A percentile compares a stretch with the other conserved stretches of the same genome.
Conservation (phyloP, 495 filamentous ascomycete species). For the Aspergillus nidulans region DNA sequence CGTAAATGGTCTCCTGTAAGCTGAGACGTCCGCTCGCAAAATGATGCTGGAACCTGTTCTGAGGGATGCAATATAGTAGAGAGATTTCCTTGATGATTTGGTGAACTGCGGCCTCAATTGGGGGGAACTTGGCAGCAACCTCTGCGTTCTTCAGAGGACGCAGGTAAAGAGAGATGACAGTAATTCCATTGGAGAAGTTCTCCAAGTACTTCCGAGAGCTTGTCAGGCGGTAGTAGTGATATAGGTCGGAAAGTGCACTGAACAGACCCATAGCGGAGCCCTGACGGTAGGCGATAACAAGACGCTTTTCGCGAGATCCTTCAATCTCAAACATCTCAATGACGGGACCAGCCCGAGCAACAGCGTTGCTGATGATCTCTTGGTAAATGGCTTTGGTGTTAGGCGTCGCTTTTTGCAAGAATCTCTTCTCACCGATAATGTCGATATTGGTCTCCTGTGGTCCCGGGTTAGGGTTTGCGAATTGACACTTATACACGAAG, state of each 20-base stretch:
- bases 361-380: constrained; percentile 81
- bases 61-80: constrained; percentile 93
- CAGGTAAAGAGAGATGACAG: constrained; percentile 91
- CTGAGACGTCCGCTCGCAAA: constrained; percentile 87
- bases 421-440: constrained; percentile 87
- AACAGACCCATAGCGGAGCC: constrained; percentile 91
- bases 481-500: constrained; percentile 95
- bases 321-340: constrained; percentile 98
- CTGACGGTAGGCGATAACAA: constrained; percentile 91
- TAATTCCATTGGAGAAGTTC: constrained; percentile 98
- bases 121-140: constrained; percentile 56
- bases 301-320: constrained; percentile 78
- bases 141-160: constrained; percentile 56
- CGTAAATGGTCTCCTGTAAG: constrained; percentile 94
- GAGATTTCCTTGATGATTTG: constrained; percentile 99
- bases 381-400: constrained; percentile 96
- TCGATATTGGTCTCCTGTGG: constrained; percentile 84
- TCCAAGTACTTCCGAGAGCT: constrained; percentile 97
- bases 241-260: constrained; percentile 90
- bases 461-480: constrained; percentile 66
- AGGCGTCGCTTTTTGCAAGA: constrained; percentile 88
- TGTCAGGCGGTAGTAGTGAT: constrained; percentile 97
- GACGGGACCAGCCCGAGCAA: constrained; percentile 80
- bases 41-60: constrained; percentile 87
- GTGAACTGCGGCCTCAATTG: constrained; percentile 91